These are phyloP conservation scores for Plasmodium reichenowi DNA, from an alignment of 169 alveolate species.

Conservation along the genomic window DNA sequence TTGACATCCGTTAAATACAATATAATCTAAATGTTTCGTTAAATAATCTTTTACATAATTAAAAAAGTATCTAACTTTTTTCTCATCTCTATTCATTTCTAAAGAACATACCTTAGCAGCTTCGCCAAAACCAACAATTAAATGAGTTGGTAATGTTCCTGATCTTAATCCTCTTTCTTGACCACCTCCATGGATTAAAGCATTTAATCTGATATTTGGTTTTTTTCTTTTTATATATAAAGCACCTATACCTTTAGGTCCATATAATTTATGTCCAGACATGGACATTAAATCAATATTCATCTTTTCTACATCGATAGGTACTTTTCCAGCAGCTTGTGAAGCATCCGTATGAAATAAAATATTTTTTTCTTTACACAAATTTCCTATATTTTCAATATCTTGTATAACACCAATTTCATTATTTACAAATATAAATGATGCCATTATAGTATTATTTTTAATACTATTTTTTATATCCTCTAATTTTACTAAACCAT, in stretches of 20 bases:
- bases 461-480: slow-evolving; percentile 93
- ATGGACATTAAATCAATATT: slow-evolving; percentile 94
- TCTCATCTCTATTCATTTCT: slow-evolving; percentile 95
- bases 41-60: slow-evolving; percentile 85
- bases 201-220: slow-evolving; percentile 96
- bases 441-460: slow-evolving; percentile 94
- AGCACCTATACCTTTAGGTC: slow-evolving; percentile 99
- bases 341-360: slow-evolving; percentile 97
- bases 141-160: slow-evolving; percentile 95
- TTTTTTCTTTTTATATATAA: slow-evolving; percentile 94
- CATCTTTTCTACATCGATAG: slow-evolving; percentile 94
- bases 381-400: slow-evolving; percentile 92
- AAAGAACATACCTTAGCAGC: slow-evolving; percentile 93
- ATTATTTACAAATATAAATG: slow-evolving; percentile 96
- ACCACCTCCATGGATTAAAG: slow-evolving; percentile 99
- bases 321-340: slow-evolving; percentile 94
- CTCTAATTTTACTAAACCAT: slow-evolving; percentile 92
- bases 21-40: slow-evolving; percentile 82
- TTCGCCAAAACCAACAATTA: slow-evolving; percentile 97
- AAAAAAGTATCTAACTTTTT: slow-evolving; percentile 90
- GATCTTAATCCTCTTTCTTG: slow-evolving; percentile 98
- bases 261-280: slow-evolving; percentile 98
- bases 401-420: slow-evolving; percentile 98
- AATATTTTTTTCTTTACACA: slow-evolving; percentile 94
- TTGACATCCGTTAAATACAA: slow-evolving; percentile 91